These are phyloP conservation scores for Calonectria honghensis DNA, from an alignment of 2,329 filamentous ascomycete genomes.

Conservation along the genomic window DNA sequence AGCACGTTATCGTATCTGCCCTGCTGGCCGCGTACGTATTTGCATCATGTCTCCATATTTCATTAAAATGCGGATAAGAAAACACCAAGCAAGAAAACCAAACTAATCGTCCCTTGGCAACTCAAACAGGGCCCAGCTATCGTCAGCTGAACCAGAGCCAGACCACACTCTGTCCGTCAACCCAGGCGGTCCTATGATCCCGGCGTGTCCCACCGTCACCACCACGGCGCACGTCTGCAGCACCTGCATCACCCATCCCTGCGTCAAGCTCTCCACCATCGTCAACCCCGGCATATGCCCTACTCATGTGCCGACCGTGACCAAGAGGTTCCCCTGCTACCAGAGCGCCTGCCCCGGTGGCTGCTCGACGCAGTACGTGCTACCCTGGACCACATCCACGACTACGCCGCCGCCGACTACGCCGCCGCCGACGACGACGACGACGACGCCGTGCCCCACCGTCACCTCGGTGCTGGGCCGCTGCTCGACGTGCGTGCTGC, in stretches of 20 bases:
- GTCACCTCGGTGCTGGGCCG: slow-evolving; percentile 56
- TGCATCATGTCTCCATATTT: neutral
- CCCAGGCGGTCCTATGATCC: slow-evolving; percentile 25
- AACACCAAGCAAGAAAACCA: neutral
- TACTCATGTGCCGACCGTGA: slow-evolving; percentile 53
- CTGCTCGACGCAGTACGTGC: slow-evolving; percentile 52
- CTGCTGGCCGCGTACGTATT: slow-evolving; percentile 32
- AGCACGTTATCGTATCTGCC: slow-evolving; percentile 19
- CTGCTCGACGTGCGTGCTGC: slow-evolving; percentile 60
- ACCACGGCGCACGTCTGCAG: slow-evolving; percentile 57
- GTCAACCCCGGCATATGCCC: slow-evolving; percentile 57
- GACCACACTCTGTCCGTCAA: slow-evolving; percentile 8
- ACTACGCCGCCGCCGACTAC: neutral
- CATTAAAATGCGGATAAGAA: neutral
- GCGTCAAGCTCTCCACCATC: slow-evolving; percentile 57
- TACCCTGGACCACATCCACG: slow-evolving; percentile 43
- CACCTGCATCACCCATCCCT: slow-evolving; percentile 58
- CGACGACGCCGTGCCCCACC: slow-evolving; percentile 57
- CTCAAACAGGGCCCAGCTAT: slow-evolving; percentile 12
- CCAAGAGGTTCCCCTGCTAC: slow-evolving; percentile 50
- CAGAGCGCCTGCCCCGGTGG: slow-evolving; percentile 49
- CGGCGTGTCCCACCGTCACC: slow-evolving; percentile 59
- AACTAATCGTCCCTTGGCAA: neutral
- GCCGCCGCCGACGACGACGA: slow-evolving; percentile 19
- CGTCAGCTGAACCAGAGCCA: slow-evolving; percentile 22